phyloP scores from a whole-genome alignment of 2,329 filamentous ascomycete species.

The Penicillium sp. region DNA sequence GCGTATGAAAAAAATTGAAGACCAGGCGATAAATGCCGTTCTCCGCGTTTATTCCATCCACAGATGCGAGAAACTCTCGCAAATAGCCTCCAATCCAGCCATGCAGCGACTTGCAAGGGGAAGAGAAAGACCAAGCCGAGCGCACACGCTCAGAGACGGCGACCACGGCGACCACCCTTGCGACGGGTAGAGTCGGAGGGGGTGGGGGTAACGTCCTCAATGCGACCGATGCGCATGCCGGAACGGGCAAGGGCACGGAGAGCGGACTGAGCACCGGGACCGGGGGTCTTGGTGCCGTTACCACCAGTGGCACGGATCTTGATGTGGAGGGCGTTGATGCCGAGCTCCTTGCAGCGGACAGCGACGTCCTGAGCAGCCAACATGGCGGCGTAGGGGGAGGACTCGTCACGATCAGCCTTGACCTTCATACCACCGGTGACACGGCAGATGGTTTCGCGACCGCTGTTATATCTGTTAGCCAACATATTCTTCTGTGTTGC shows the following conservation, averaged over 20 bases:
- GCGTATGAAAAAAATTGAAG: slow-evolving; percentile 45
- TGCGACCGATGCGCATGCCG: slow-evolving; percentile 99
- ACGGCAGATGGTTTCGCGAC: slow-evolving; percentile 99
- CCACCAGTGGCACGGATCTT: slow-evolving; percentile 99
- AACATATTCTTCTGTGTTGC: slow-evolving; percentile 37
- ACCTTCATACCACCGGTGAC: slow-evolving; percentile 99
- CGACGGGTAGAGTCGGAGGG: slow-evolving; percentile 98
- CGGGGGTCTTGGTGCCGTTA: slow-evolving; percentile 99
- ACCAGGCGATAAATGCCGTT: slow-evolving; percentile 52
- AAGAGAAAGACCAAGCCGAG: slow-evolving; percentile 29
- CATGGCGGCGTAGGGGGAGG: slow-evolving; percentile 99
- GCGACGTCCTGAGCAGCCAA: slow-evolving; percentile 99
- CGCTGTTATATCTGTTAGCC: slow-evolving; percentile 66
- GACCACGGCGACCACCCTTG: slow-evolving; percentile 99
- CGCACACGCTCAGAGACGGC: slow-evolving; percentile 78
- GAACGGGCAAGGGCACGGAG: slow-evolving; percentile 98
- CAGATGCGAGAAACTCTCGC: slow-evolving; percentile 37
- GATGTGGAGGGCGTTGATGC: slow-evolving; percentile 96
- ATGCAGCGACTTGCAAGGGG: slow-evolving; percentile 28
- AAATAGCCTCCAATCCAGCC: slow-evolving; percentile 35
- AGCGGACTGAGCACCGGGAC: slow-evolving; percentile 97
- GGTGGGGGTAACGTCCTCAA: slow-evolving; percentile 98
- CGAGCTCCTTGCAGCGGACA: slow-evolving; percentile 79
- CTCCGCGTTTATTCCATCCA: slow-evolving; percentile 52
- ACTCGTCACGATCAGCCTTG: slow-evolving; percentile 99